Conservation (phyloP, 306 rosid genomes). For the Abrus pulchellus region DNA sequence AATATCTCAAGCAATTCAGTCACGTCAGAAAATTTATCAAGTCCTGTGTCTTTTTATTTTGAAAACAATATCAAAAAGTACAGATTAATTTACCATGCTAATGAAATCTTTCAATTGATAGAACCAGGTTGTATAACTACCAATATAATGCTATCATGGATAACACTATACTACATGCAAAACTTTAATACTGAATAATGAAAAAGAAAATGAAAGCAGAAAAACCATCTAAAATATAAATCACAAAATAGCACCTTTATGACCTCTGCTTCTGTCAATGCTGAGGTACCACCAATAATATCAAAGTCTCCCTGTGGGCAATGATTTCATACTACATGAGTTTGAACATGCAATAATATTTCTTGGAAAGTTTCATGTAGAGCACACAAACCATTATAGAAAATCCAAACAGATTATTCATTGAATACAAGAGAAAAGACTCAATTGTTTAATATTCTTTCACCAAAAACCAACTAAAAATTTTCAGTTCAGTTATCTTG, state of each 20-base stretch:
- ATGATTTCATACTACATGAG: constrained; percentile 35
- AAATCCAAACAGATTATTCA: constrained; percentile 37
- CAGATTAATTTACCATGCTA: constrained; percentile 19
- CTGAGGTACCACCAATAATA: constrained; percentile 87
- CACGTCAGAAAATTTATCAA: neutral
- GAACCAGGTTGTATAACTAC: constrained; percentile 30
- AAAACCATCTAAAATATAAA: constrained; percentile 21
- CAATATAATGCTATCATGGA: constrained; percentile 16
- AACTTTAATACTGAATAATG: neutral
- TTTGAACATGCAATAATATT: constrained; percentile 26
- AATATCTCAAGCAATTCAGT: neutral
- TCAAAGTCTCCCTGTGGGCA: constrained; percentile 92
- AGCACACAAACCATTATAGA: constrained; percentile 43
- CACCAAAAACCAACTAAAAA: constrained; percentile 28
- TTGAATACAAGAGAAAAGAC: constrained; percentile 20
- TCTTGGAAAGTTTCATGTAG: constrained; percentile 29
- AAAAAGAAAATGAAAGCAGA: constrained; percentile 35
- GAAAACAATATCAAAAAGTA: neutral
- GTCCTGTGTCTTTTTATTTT: neutral
- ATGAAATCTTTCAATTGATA: constrained; percentile 33
- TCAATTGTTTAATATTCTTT: constrained; percentile 33
- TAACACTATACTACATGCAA: constrained; percentile 30
- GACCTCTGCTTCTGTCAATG: constrained; percentile 90
- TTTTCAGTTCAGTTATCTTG: constrained; percentile 6
- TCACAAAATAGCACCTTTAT: constrained; percentile 72